phyloP scores from a whole-genome alignment of 2,329 filamentous ascomycete genomes.

The Pseudohalonectria lignicola region DNA sequence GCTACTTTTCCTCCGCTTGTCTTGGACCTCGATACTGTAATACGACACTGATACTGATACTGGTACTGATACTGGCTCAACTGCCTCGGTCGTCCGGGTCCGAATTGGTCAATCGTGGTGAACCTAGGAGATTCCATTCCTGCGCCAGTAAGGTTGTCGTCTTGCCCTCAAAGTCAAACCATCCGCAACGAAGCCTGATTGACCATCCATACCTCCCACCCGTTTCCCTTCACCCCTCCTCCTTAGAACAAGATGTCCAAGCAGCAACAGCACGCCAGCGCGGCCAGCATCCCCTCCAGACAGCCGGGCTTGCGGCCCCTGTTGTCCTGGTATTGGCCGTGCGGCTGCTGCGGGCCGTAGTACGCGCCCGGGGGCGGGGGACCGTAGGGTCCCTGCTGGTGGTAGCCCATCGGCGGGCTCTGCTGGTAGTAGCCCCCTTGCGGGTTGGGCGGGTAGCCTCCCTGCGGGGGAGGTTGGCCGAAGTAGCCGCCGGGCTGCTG shows the following conservation, averaged over 20 bases:
- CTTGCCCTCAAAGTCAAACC: no score
- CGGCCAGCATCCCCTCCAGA: slow-evolving; percentile 35
- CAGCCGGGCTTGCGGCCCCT: slow-evolving; percentile 17
- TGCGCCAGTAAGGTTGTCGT: no score
- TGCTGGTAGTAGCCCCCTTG: slow-evolving; percentile 26
- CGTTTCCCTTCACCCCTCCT: no score
- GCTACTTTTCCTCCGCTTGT: no score
- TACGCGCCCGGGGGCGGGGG: slow-evolving; percentile 10
- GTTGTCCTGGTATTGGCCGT: slow-evolving; percentile 17
- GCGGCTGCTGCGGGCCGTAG: slow-evolving; percentile 16
- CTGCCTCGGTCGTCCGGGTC: no score
- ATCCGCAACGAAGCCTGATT: no score
- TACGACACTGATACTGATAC: no score
- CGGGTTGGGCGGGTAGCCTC: slow-evolving; percentile 11
- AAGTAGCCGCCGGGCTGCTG: slow-evolving; percentile 7
- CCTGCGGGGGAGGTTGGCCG: not conserved
- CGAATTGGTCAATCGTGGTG: no score
- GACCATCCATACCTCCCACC: no score
- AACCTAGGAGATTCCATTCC: no score
- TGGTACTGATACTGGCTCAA: no score
- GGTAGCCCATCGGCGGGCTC: slow-evolving; percentile 26
- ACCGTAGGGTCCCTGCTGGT: slow-evolving; percentile 21
- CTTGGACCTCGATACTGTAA: no score
- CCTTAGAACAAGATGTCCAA: slow-evolving; percentile 43
- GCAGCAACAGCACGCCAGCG: slow-evolving; percentile 47